Base-by-base conservation (phyloP, 2,329 filamentous ascomycete species). In the Penicillium rolfsii region DNA sequence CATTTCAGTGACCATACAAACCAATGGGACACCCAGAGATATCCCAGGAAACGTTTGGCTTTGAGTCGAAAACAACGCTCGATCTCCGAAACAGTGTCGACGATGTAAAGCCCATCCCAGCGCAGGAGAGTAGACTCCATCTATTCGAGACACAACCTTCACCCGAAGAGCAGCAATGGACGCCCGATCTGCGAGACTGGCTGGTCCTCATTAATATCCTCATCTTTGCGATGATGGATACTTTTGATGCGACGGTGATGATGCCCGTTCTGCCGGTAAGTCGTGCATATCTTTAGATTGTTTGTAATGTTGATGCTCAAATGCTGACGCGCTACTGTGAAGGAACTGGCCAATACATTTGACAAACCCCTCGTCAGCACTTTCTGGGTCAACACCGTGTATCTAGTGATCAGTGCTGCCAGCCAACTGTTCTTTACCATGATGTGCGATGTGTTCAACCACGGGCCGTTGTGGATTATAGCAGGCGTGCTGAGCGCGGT, bases 361-460 rank as follows among this genome's bases (percentile, higher is more conserved):
- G 81, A 26, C 53, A 74, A 48, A 68, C 76, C 59, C 60, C 73
- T 63, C 64, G 78, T 36, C 9, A 74, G 77, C 50, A 74, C 78
- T 0, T 80, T 84, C 59, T 85, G 83, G 83, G 75, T 81, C 12
- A 81, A 79, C 1, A 80, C 81, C 0, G 76, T 78, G 3, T 85
- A 83, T 60, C 74, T 84, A 0, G 70, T 84, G 5, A 63, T 69
- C 54, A 71, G 67, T 53, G 69, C 71, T 19, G 64, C 67, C 11
- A 70, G 71, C 12, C 71, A 74, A 45, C 57, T 70, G 1, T 64
- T 73, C 11, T 74, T 73, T 58, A 61, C 70, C 22, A 74, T 74
- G 66, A 50, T 74, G 14, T 69, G 70, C 19, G 70, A 74, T 16
- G 64, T 74, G 1, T 83, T 85, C 59, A 82, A 81, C 2, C 79